Conservation (phyloP, 2,329 filamentous ascomycete genomes). For the Acrocalymma vagum region DNA sequence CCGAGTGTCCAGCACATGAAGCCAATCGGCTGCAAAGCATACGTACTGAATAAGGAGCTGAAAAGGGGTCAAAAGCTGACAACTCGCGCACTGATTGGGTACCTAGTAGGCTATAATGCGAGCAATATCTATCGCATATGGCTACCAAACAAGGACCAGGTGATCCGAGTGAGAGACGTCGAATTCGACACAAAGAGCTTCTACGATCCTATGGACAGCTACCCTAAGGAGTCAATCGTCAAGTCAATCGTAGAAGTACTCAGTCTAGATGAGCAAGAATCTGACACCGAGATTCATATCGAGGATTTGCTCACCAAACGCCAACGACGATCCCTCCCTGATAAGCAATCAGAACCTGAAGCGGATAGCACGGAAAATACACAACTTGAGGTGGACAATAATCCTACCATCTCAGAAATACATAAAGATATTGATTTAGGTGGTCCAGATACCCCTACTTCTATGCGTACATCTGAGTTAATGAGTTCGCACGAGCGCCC, state of each 20-base stretch:
- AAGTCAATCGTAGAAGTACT: constrained; percentile 6
- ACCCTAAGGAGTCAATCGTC: constrained; percentile 1
- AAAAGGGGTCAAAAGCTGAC: constrained; percentile 6
- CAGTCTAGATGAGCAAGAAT: constrained; percentile 2
- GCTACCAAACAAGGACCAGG: constrained; percentile 8
- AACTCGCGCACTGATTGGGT: constrained; percentile 15
- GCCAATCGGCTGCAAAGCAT: constrained; percentile 11
- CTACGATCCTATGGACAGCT: constrained; percentile 2
- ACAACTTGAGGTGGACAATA: no score
- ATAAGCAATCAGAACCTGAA: no score
- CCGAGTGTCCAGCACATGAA: constrained; percentile 6
- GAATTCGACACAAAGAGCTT: constrained; percentile 2
- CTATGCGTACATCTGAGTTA: no score
- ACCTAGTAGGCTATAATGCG: constrained; percentile 20
- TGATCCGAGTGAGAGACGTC: constrained; percentile 13
- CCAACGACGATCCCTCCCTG: no score
- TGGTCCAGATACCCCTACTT: no score
- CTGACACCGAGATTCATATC: no score
- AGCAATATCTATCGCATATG: constrained; percentile 19
- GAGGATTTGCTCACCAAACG: no score
- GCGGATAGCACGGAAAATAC: no score
- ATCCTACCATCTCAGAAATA: no score
- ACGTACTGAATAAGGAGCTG: constrained; percentile 6
- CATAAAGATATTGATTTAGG: no score
- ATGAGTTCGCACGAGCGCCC: no score